These are phyloP conservation scores for Fraxinus quadrangulata DNA, from an alignment of 257 asterid genomes.

Conservation along the genomic window DNA sequence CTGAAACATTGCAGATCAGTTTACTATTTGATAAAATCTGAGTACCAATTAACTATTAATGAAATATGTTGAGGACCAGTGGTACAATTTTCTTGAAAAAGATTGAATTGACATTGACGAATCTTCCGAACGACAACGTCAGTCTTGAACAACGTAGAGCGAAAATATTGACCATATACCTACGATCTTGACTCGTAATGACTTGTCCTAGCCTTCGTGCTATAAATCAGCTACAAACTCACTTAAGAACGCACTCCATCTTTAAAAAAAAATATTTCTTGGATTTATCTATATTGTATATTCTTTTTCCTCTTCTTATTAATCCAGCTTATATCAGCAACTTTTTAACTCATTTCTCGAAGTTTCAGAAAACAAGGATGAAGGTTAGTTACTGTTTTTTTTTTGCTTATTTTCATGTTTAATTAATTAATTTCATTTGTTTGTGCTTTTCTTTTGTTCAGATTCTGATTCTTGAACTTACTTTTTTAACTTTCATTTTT, in stretches of 20 bases:
- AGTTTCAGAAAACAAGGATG: constrained; percentile 14
- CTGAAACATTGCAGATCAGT: neutral
- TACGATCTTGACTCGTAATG: constrained; percentile 30
- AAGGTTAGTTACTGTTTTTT: constrained; percentile 20
- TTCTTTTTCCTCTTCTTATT: neutral
- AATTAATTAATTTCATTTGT: neutral
- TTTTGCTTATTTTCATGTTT: neutral
- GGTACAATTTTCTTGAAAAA: neutral
- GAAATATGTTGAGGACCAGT: neutral
- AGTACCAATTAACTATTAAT: neutral
- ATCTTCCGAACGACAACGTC: constrained; percentile 25
- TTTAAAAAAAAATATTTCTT: neutral
- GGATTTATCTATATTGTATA: neutral
- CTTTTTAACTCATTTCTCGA: constrained; percentile 6
- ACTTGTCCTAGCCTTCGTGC: constrained; percentile 20
- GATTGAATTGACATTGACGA: neutral
- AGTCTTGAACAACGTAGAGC: neutral
- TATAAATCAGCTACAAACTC: constrained; percentile 11
- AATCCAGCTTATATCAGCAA: neutral
- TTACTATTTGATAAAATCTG: neutral
- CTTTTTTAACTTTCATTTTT: neutral
- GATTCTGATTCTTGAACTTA: constrained; percentile 18
- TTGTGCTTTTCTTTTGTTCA: neutral
- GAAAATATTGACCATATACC: constrained; percentile 18
- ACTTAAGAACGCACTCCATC: neutral